Evolutionary conservation across 805 yeast genomes (phyloP), one percentile per base, ranked within the genome.

Genomic region (Middelhovenomyces tepae): DNA sequence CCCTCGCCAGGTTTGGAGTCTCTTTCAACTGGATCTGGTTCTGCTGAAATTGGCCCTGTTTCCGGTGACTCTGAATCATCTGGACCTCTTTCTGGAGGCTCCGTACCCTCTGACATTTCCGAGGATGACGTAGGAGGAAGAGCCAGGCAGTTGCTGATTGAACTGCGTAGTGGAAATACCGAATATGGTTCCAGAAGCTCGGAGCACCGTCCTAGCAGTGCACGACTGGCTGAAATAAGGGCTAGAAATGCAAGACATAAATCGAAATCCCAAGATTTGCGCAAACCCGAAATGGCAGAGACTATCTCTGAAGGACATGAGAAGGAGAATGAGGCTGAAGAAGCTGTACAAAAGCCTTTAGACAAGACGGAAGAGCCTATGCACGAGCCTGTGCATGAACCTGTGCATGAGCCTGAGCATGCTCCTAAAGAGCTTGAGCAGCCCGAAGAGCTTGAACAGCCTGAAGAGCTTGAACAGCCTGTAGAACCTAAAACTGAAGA

Each of bases 111-210:
- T 3, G 50, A 42, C n/a, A 53, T 42, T 38, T 55, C 45, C 16
- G 54, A 53, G 4, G 63, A 50, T 15, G 76, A 71, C 38, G 66
- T 73, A 11, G 73, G 73, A 1, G 59, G 62, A 2, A 64, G 86
- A 40, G 91, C 89, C 0, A 65, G 80, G 51, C 68, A 62, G 32
- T 62, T 80, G 37, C 59, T 80, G 13, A 69, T 67, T 46, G 86
- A 77, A 45, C 57, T 80, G 15, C 62, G 87, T 47, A 64, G 65
- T 5, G 51, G 56, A 8, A 31, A n/a, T 22, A 18, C 37, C 10
- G 42, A 36, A 31, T 28, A 27, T 16, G 37, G 38, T 15, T 37
- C 29, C 5, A n/a, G 13, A 7, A 20, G 17, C 19, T 8, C 5
- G 6, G 8, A n/a, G 7, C 29, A 26, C 10, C 15, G 17, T 13